These are phyloP conservation scores for Chrysoporthe cubensis DNA, from an alignment of 2,329 filamentous ascomycete genomes.

Conservation along the genomic window DNA sequence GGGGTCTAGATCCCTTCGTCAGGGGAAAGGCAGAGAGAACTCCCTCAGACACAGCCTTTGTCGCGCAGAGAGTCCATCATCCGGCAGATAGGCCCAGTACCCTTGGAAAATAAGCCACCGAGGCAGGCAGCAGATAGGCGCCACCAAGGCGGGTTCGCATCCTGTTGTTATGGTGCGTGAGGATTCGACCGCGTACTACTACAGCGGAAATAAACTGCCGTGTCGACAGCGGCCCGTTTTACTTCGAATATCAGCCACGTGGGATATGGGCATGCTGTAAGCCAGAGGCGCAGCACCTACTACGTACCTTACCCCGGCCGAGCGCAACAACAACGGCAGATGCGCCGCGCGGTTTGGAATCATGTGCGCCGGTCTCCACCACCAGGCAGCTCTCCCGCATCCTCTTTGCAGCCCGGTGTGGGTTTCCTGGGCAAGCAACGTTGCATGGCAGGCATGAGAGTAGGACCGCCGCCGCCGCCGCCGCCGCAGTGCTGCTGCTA, in stretches of 20 bases:
- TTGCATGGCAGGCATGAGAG: background rate
- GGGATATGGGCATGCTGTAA: background rate
- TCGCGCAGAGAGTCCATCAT: too few species aligned
- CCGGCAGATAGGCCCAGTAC: too few species aligned
- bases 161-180: too few species aligned
- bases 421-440: slow-evolving; percentile 3
- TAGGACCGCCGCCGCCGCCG: background rate
- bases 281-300: slow-evolving; percentile 1
- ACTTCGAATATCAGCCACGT: slow-evolving; percentile 2
- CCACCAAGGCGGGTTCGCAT: background rate
- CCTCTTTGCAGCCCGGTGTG: background rate
- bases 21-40: too few species aligned
- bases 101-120: too few species aligned
- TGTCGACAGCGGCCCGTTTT: too few species aligned
- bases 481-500: background rate
- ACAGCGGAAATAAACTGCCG: too few species aligned
- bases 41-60: too few species aligned
- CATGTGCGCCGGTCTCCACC: background rate
- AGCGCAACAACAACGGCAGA: background rate
- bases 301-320: too few species aligned
- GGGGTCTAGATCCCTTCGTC: too few species aligned
- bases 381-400: background rate
- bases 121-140: background rate
- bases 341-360: background rate
- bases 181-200: too few species aligned